Evolutionary conservation across 176 grass and related monocot genomes (phyloP), one percentile per base, ranked within the genome.

Genomic region (Aegilops bicornis): DNA sequence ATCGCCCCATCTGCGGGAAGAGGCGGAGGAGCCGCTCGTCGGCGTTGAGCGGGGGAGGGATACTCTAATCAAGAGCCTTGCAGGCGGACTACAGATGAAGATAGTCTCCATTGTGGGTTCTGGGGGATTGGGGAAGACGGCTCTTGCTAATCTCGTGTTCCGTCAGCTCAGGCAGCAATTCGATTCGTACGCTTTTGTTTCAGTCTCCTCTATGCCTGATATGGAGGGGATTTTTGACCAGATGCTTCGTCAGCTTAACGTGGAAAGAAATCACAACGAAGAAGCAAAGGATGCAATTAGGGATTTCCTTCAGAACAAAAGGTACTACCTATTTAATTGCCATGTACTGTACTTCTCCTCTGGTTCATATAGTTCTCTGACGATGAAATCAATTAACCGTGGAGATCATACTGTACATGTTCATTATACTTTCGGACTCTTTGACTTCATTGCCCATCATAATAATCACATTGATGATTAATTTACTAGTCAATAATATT

Each of bases 51-150:
- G 15, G 5, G 14, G 30, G 8, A 72, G 50, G 29, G 29, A 60
- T 31, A 22, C 39, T 9, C 43, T 83, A 3, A 58, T 83, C 64
- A 32, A 32, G 29, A 67, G 14, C 16, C 64, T 67, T 32, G 14
- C 64, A 27, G 31, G n/a, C 50, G 66, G 12, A 33, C 13, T 22
- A 73, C 10, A 54, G 16, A 27, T 73, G 47, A 73, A 83, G 20
- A 61, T 83, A 15, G 32, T 71, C 20, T 73, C 81, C 20, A 24
- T 73, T 24, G 65, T 83, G 11, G 81, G 81, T 8, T 56, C 71
- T 31, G 29, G 19, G n/a, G 81, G 81, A 31, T 39, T 59, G 31
- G 81, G 81, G 27, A 83, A 83, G 81, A 83, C 81, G 7, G 15
- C 81, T 12, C 76, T 79, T 60, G 76, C 31, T 33, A 79, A 39